Base-by-base conservation (phyloP, 768 basidiomycete species). In the Leccinum incarnatum region DNA sequence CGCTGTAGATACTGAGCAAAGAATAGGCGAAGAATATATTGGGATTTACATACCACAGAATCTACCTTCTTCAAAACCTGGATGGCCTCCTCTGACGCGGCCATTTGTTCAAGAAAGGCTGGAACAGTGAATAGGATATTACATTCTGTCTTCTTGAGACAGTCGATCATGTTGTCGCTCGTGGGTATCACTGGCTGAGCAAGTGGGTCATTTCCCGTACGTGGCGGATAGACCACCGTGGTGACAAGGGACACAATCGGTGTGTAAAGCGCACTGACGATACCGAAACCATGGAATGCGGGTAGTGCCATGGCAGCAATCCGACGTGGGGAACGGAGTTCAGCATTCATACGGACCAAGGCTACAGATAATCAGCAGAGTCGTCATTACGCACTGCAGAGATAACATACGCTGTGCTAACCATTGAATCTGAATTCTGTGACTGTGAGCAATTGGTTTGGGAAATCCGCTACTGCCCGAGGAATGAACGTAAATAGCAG, bases 381-480 rank as follows among this genome's bases (percentile, higher is more conserved):
- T 17, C 5, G 17, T 23, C 15, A 0, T 15, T n/a, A 36, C 0
- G 15, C 23, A 25, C 2, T n/a, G 5, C 2, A 3, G 12, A 21
- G 3, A 23, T 11, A 7, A 65, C 76, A 49, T 63, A 80, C 80
- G 64, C 11, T 72, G 69, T 1, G 58, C 42, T 6, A 71, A 55
- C 73, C 77, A 77, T 29, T 80, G 72, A 5, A 69, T 53, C 27
- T 78, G 54, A 9, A 66, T 63, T 25, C 64, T 67, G 54, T 77
- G 68, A 1, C 68, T 76, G 46, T 77, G 70, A 2, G 71, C 61
- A 27, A 82, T 77, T 1, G 79, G 74, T 63, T 81, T 82, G 2
- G 81, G 81, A 32, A 79, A 69, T 17, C 79, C 81, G 4, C 78
- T 80, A 4, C 79, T 81, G 12, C 81, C 81, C 5, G 78, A 81